Evolutionary conservation across 257 asterid species (phyloP).

Genomic region (Solanum bulbocastanum): DNA sequence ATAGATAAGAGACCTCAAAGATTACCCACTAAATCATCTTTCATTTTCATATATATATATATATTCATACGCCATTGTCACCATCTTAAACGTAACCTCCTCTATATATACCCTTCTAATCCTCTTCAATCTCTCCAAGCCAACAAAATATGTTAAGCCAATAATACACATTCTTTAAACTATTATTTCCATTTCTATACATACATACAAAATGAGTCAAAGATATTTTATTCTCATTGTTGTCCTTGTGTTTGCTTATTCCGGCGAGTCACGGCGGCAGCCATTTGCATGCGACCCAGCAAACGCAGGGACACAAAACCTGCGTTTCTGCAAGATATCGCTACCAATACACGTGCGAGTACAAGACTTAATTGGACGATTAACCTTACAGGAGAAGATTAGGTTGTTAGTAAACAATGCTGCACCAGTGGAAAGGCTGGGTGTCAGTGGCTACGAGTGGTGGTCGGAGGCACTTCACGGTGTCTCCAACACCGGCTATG

Average conservation of each 20-base stretch:
- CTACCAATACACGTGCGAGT: slow-evolving; percentile 53
- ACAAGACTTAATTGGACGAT: slow-evolving; percentile 48
- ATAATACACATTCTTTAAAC: neutral
- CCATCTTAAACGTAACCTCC: neutral
- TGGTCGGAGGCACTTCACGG: slow-evolving; percentile 99
- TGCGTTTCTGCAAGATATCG: slow-evolving; percentile 44
- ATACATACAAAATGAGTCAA: neutral
- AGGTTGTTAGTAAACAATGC: slow-evolving; percentile 69
- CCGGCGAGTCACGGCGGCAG: slow-evolving; percentile 34
- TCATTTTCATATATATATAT: neutral
- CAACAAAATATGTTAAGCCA: neutral
- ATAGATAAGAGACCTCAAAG: neutral
- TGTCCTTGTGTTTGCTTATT: slow-evolving; percentile 1
- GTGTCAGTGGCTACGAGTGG: slow-evolving; percentile 81
- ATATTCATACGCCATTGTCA: neutral
- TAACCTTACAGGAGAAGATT: slow-evolving; percentile 61
- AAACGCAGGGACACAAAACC: slow-evolving; percentile 24
- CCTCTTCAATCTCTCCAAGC: slow-evolving; percentile 1
- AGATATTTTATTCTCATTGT: neutral
- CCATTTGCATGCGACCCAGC: slow-evolving; percentile 72
- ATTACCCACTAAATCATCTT: neutral
- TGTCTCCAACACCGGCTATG: slow-evolving; percentile 72
- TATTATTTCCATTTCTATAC: neutral
- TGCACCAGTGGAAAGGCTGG: slow-evolving; percentile 63
- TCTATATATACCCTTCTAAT: slow-evolving; percentile 18